These are phyloP conservation scores for Heliosperma pusillum DNA, from an alignment of 148 eudicot genomes.

Conservation along the genomic window DNA sequence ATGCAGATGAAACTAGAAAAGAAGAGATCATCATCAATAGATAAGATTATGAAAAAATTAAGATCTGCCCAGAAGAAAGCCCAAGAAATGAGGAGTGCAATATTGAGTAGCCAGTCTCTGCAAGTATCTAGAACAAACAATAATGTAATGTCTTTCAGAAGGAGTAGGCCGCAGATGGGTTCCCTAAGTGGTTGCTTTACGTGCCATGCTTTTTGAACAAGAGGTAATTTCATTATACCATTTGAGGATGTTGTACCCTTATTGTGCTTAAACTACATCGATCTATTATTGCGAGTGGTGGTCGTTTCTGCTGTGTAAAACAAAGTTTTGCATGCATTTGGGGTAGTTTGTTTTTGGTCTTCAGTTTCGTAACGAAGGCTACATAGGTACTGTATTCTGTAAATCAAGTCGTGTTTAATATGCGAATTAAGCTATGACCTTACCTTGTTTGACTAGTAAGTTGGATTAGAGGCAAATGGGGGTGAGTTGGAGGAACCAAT, in stretches of 20 bases:
- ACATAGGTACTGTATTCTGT: too few species aligned
- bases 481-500: background rate
- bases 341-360: background rate
- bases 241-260: background rate
- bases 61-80: conserved; percentile 91
- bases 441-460: background rate
- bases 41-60: conserved; percentile 84
- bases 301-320: background rate
- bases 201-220: conserved; percentile 68
- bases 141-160: conserved; percentile 42
- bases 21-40: conserved; percentile 93
- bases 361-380: too few species aligned
- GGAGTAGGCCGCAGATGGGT: conserved; percentile 63
- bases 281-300: background rate
- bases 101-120: conserved; percentile 36
- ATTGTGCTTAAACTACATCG: background rate
- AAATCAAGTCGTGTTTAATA: too few species aligned
- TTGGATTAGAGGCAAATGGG: background rate
- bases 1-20: conserved; percentile 92
- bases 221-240: conserved; percentile 16
- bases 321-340: background rate
- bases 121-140: conserved; percentile 44
- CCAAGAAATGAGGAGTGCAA: conserved; percentile 72
- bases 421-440: background rate
- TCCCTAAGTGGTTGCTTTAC: conserved; percentile 89